Conservation (phyloP, 345 rosid species). For the Syzygium oleosum region DNA sequence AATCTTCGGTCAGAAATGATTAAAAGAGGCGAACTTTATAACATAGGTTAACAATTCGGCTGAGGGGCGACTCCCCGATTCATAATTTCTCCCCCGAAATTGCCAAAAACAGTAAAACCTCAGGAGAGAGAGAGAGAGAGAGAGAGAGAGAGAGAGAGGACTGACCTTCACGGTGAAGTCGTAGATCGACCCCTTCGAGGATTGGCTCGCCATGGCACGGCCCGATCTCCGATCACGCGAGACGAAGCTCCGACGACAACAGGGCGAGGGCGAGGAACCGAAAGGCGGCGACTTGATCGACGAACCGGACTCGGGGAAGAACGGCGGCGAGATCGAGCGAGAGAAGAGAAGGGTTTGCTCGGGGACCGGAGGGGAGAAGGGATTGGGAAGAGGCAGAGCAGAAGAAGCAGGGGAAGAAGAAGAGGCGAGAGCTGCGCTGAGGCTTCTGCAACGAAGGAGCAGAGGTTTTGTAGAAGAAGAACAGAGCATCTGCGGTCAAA, state of each 20-base stretch:
- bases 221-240: constrained; percentile 24
- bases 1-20: neutral
- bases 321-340: neutral
- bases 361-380: neutral
- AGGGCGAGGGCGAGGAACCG: constrained; percentile 2
- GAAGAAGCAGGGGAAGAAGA: neutral
- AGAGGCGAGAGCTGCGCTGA: neutral
- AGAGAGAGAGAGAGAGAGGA: neutral
- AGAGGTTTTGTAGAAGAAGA: constrained; percentile 10
- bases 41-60: neutral
- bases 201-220: constrained; percentile 57
- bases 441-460: neutral
- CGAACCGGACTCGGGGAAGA: neutral
- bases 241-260: constrained; percentile 6
- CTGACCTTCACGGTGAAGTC: constrained; percentile 87
- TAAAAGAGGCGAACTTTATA: neutral
- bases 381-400: constrained; percentile 7
- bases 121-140: no score
- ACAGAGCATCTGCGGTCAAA: constrained; percentile 13
- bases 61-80: neutral
- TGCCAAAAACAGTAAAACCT: neutral
- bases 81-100: neutral
- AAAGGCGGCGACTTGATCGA: constrained; percentile 8
- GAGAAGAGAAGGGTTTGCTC: constrained; percentile 10
- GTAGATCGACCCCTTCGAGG: constrained; percentile 42